Percentiles rank a stretch among this genome's conserved stretches.
Conservation (phyloP, 2,329 filamentous ascomycete species). For the Trichoderma sp. region DNA sequence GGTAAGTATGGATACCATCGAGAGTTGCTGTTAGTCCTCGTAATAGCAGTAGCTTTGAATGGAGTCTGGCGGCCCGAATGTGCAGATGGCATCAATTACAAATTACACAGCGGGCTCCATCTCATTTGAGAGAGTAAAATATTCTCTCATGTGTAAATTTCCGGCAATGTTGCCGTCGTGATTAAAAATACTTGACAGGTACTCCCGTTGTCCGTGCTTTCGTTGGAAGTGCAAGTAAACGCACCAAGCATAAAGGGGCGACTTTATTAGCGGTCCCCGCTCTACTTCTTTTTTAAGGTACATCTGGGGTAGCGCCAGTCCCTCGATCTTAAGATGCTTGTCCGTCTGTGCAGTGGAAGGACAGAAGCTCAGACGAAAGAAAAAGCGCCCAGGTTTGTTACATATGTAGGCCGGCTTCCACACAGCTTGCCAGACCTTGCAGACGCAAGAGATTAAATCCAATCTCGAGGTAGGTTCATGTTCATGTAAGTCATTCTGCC, state of each 20-base stretch:
- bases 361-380: not conserved
- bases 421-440: not conserved
- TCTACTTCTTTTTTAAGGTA: not conserved
- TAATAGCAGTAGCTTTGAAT: not conserved
- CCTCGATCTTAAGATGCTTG: not conserved
- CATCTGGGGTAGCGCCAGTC: slow-evolving; percentile 4
- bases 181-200: slow-evolving; percentile 2
- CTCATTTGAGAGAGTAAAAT: not conserved
- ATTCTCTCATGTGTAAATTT: not conserved
- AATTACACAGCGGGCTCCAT: not conserved
- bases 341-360: not conserved
- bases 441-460: not conserved
- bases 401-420: not conserved
- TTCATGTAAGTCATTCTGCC: slow-evolving; percentile 2
- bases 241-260: not conserved
- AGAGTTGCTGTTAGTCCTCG: not conserved
- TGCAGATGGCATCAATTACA: not conserved
- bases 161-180: not conserved
- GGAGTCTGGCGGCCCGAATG: not conserved
- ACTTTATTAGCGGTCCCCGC: slow-evolving; percentile 14
- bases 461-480: not conserved
- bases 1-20: not conserved
- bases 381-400: not conserved
- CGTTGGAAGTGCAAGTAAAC: not conserved
- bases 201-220: not conserved